Percentiles rank a stretch among this genome's conserved stretches.
Conservation (phyloP, 371 early-diverging fungal species). For the Mucor plumbeus region DNA sequence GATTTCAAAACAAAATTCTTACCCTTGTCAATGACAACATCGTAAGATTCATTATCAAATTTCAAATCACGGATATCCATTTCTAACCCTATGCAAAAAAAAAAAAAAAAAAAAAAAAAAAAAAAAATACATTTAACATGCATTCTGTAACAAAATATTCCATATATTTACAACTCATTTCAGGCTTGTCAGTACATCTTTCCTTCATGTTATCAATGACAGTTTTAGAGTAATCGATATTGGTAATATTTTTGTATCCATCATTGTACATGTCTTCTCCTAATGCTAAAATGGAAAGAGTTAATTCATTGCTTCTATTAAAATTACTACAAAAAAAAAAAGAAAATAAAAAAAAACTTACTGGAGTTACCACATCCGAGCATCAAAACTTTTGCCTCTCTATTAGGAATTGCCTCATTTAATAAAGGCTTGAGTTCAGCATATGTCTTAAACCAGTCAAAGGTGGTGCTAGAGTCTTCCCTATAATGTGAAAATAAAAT, state of each 20-base stretch:
- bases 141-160: neutral
- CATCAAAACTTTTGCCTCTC: conserved; percentile 69
- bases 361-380: conserved; percentile 84
- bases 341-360: conserved; percentile 38
- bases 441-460: conserved; percentile 91
- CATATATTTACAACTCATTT: conserved; percentile 62
- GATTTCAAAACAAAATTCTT: too few species aligned
- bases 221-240: conserved; percentile 80
- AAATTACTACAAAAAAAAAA: neutral
- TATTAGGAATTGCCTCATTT: conserved; percentile 58
- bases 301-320: neutral
- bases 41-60: conserved; percentile 66
- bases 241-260: conserved; percentile 77
- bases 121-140: neutral
- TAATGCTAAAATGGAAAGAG: conserved; percentile 47
- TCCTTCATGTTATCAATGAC: conserved; percentile 82
- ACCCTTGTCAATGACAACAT: conserved; percentile 87
- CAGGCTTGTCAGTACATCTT: conserved; percentile 61
- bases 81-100: conserved; percentile 62
- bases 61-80: conserved; percentile 81
- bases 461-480: conserved; percentile 60
- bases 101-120: neutral
- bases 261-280: conserved; percentile 84
- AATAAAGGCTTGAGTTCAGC: conserved; percentile 71
- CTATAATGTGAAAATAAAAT: conserved; percentile 26